Evolutionary conservation across 73 alveolate species (phyloP).

Genomic region (Tetrahymena elliotti): DNA sequence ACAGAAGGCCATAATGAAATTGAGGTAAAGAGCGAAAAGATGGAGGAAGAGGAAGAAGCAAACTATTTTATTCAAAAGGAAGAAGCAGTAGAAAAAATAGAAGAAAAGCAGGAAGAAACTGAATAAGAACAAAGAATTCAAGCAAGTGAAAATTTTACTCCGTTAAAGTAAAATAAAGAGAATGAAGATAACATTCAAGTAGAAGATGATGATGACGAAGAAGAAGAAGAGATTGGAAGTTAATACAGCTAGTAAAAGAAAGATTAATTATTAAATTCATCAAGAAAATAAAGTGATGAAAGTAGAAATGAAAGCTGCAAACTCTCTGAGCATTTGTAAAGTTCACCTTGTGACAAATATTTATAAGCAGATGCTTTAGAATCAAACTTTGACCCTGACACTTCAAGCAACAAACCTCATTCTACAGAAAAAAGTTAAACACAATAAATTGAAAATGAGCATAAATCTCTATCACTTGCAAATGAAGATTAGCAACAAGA

Average conservation of each 20-base stretch:
- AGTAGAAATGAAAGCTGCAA: neutral
- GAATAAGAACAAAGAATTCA: neutral
- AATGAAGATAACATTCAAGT: neutral
- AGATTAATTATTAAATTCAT: neutral
- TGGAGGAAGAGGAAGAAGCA: neutral
- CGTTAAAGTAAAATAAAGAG: neutral
- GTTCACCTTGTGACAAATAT: neutral
- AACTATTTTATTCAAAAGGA: neutral
- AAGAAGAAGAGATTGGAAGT: neutral
- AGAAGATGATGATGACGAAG: neutral
- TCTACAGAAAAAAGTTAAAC: neutral
- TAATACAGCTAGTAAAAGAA: neutral
- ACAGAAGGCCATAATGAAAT: neutral
- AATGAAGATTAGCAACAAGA: neutral
- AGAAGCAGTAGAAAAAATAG: neutral
- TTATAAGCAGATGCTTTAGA: neutral
- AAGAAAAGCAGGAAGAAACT: neutral
- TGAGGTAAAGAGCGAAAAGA: neutral
- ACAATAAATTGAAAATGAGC: neutral
- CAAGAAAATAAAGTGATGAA: neutral
- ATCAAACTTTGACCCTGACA: neutral
- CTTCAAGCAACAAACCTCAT: neutral
- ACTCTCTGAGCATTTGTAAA: neutral
- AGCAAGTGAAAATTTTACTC: neutral
- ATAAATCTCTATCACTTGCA: neutral